Evolutionary conservation across 2,329 filamentous ascomycete species (phyloP).

Genomic region (Colletotrichum sansevieriae): DNA sequence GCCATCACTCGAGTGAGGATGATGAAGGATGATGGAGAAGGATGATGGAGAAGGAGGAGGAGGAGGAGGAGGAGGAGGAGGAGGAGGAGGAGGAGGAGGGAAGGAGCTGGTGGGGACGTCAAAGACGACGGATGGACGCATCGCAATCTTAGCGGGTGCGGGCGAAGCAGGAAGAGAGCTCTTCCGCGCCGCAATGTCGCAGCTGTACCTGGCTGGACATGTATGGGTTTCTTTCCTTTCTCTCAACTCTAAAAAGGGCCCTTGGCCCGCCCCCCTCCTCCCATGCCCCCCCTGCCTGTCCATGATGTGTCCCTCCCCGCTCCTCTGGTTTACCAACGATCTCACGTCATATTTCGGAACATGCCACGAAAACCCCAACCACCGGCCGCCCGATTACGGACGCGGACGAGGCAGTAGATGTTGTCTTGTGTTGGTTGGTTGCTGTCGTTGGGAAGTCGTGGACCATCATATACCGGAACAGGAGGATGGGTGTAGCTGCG

Average conservation of each 20-base stretch:
- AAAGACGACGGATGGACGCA: neutral
- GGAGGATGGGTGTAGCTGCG: neutral
- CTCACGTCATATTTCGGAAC: conserved; percentile 39
- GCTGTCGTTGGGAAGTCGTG: neutral
- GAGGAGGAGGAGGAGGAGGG: neutral
- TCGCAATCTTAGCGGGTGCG: conserved; percentile 7
- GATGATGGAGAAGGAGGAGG: conserved; percentile 3
- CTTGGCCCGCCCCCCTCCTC: neutral
- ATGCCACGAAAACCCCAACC: conserved; percentile 20
- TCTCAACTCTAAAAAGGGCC: conserved; percentile 15
- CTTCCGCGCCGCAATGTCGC: conserved; percentile 5
- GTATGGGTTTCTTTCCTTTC: neutral
- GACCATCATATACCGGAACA: neutral
- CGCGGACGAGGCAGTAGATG: neutral
- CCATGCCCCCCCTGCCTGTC: neutral
- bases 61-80: neutral
- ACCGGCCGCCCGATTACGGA: neutral
- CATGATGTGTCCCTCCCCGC: conserved; percentile 19
- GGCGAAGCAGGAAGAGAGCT: neutral
- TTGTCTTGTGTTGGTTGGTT: neutral
- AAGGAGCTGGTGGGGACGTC: too few relatives aligned
- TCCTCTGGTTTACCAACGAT: conserved; percentile 1
- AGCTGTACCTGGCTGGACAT: conserved; percentile 29
- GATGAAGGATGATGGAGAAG: neutral
- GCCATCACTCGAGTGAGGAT: neutral